Conservation (phyloP, 2,329 filamentous ascomycete genomes). For the Venturia pyrina region DNA sequence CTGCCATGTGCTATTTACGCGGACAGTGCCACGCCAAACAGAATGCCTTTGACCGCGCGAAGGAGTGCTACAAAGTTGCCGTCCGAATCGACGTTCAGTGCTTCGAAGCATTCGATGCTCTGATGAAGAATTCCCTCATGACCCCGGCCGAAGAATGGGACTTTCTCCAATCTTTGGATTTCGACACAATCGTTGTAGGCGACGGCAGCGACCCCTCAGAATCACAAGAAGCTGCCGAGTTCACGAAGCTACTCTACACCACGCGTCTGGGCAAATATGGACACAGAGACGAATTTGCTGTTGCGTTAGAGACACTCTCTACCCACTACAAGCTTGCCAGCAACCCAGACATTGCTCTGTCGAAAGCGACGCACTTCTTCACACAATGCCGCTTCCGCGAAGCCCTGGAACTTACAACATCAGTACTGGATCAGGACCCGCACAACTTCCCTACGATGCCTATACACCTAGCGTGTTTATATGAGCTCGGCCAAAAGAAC, state of each 20-base stretch:
- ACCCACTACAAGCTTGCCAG: conserved; percentile 82
- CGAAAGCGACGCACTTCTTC: conserved; percentile 82
- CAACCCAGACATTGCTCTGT: conserved; percentile 84
- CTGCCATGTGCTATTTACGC: conserved; percentile 91
- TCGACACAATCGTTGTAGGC: conserved; percentile 63
- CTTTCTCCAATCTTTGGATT: conserved; percentile 81
- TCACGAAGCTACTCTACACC: conserved; percentile 92
- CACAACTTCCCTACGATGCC: conserved; percentile 87
- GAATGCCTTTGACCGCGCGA: conserved; percentile 92
- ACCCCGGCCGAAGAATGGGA: conserved; percentile 80
- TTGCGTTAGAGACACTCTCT: conserved; percentile 80
- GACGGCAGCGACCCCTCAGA: conserved; percentile 42
- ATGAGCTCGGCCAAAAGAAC: conserved; percentile 79
- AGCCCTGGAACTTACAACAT: conserved; percentile 72
- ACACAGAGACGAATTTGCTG: conserved; percentile 70
- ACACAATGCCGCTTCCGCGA: conserved; percentile 91
- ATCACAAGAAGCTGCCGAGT: conserved; percentile 81
- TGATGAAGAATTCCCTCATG: conserved; percentile 94
- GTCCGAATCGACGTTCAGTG: conserved; percentile 96
- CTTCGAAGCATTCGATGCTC: conserved; percentile 94
- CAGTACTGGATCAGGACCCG: conserved; percentile 71
- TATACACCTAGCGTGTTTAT: conserved; percentile 81
- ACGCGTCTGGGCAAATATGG: conserved; percentile 93
- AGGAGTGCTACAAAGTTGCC: conserved; percentile 97
- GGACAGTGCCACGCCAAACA: conserved; percentile 94